These are phyloP conservation scores for Fraxinus cuspidata DNA, from an alignment of 257 asterid genomes.

Conservation along the genomic window DNA sequence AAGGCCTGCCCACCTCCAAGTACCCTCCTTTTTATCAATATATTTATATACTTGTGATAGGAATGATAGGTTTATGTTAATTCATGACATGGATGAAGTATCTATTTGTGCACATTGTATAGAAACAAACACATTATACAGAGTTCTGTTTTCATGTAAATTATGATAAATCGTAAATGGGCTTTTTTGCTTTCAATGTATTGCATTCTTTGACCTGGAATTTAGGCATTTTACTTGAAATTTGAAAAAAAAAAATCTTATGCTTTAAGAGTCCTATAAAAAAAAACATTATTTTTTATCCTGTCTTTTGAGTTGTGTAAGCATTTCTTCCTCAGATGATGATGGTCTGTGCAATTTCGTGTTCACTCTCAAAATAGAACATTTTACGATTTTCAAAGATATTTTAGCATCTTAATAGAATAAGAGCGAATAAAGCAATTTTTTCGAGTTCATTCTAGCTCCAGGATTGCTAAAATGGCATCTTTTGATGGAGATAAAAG, in stretches of 20 bases:
- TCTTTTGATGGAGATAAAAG: neutral
- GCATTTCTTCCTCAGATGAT: neutral
- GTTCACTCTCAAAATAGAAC: neutral
- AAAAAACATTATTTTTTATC: neutral
- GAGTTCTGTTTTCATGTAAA: neutral
- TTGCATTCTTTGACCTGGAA: constrained; percentile 8
- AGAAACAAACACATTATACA: neutral
- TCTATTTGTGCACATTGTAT: neutral
- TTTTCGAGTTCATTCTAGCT: neutral
- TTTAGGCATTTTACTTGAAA: neutral
- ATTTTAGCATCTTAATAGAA: neutral
- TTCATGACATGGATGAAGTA: constrained; percentile 5
- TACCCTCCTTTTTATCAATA: constrained; percentile 27
- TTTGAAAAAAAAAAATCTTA: neutral
- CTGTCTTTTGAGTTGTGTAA: neutral
- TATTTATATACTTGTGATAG: neutral
- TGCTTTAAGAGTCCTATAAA: neutral
- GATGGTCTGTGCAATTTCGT: neutral
- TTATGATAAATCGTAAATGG: neutral
- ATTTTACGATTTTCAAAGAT: neutral
- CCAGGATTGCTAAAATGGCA: neutral
- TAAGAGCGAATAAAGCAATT: neutral
- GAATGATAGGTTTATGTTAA: constrained; percentile 24
- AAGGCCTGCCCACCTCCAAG: constrained; percentile 87
- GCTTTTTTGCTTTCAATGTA: constrained; percentile 4